These are phyloP conservation scores for Globisporangium carolinianum DNA, from an alignment of 352 stramenopile genomes.

Conservation along the genomic window DNA sequence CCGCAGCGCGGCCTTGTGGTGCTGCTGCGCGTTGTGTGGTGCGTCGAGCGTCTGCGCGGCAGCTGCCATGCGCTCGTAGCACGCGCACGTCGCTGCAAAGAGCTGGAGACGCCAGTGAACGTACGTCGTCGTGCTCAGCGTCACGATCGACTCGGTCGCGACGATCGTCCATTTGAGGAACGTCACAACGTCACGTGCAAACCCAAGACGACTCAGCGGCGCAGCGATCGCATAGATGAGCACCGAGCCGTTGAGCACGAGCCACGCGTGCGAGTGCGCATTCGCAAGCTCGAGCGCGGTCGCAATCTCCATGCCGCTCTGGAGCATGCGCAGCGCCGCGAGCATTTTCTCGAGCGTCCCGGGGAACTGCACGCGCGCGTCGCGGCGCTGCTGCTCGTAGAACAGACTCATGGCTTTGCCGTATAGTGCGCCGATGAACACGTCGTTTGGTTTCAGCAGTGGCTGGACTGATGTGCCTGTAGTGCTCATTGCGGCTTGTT, in stretches of 20 bases:
- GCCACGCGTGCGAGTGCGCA: slow-evolving; percentile 32
- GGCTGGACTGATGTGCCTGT: neutral
- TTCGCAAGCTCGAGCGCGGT: slow-evolving; percentile 27
- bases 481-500: neutral
- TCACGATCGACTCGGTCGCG: slow-evolving; percentile 40
- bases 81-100: slow-evolving; percentile 40
- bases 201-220: slow-evolving; percentile 38
- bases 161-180: slow-evolving; percentile 66
- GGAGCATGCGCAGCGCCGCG: slow-evolving; percentile 23
- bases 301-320: slow-evolving; percentile 35
- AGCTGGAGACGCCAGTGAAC: slow-evolving; percentile 61
- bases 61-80: slow-evolving; percentile 50
- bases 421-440: slow-evolving; percentile 37
- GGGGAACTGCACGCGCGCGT: slow-evolving; percentile 31
- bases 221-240: slow-evolving; percentile 45
- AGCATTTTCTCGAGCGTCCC: slow-evolving; percentile 48
- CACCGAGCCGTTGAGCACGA: slow-evolving; percentile 62
- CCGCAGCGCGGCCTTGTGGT: slow-evolving; percentile 24
- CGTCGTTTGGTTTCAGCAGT: slow-evolving; percentile 12
- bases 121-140: slow-evolving; percentile 57
- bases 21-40: slow-evolving; percentile 11
- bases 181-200: slow-evolving; percentile 38
- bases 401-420: slow-evolving; percentile 39
- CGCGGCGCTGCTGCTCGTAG: slow-evolving; percentile 22
- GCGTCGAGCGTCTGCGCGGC: neutral